Conservation (phyloP, 371 early-diverging fungal species). For the Syncephalastrum monosporum region DNA sequence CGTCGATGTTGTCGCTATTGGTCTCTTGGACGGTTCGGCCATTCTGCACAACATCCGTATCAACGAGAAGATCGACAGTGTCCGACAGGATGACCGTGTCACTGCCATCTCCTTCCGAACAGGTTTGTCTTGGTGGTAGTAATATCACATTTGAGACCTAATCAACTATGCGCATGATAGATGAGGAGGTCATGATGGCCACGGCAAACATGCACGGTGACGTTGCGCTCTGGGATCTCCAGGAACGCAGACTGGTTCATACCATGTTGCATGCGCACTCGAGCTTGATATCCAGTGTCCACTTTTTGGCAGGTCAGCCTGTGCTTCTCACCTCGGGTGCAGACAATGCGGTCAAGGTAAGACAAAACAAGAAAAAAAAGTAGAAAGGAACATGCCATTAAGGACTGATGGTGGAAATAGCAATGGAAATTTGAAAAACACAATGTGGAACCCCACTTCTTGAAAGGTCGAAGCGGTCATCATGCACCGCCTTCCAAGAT, state of each 20-base stretch:
- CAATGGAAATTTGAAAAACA: slow-evolving; percentile 93
- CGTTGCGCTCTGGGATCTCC: slow-evolving; percentile 91
- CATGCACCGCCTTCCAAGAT: slow-evolving; percentile 81
- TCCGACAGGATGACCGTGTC: slow-evolving; percentile 85
- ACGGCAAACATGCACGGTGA: slow-evolving; percentile 86
- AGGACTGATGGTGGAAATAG: slow-evolving; percentile 21
- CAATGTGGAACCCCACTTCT: slow-evolving; percentile 77
- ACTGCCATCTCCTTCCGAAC: slow-evolving; percentile 90
- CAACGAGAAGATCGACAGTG: slow-evolving; percentile 72
- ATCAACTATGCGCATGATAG: slow-evolving; percentile 23
- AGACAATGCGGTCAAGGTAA: slow-evolving; percentile 89
- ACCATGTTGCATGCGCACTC: slow-evolving; percentile 83
- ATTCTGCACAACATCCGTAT: slow-evolving; percentile 80
- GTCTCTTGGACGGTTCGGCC: slow-evolving; percentile 84
- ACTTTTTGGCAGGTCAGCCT: slow-evolving; percentile 83
- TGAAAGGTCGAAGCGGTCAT: slow-evolving; percentile 87
- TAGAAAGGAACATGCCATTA: not conserved
- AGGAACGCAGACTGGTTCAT: slow-evolving; percentile 70
- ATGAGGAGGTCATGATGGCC: slow-evolving; percentile 86
- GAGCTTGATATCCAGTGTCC: slow-evolving; percentile 68
- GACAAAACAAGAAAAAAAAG: not conserved
- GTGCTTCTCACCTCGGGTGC: slow-evolving; percentile 84
- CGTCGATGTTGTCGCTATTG: slow-evolving; percentile 91
- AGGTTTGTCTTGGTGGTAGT: slow-evolving; percentile 33
- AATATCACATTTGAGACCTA: too few relatives aligned